Percentiles rank a stretch among this genome's conserved stretches.
phyloP scores from a whole-genome alignment of 1,284 basidiomycete genomes.

The Ustilago trichophora region DNA sequence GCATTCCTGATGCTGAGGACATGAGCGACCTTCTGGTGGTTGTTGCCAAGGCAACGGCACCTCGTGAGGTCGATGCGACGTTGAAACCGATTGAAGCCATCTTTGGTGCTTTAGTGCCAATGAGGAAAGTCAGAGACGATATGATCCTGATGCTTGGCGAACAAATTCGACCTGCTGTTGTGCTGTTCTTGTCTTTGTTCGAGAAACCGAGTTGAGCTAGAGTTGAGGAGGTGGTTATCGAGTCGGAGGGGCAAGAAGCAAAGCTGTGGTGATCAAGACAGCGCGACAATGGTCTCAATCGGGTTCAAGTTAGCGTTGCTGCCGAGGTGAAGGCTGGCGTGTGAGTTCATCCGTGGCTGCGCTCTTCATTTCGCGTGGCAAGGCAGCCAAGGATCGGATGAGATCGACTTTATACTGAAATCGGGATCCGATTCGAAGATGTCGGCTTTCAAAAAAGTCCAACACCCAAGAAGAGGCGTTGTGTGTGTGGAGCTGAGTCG shows the following conservation, averaged over 20 bases:
- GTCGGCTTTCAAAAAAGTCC: slow-evolving; percentile 11
- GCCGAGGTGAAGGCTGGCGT: too few species aligned
- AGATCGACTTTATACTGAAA: too few species aligned
- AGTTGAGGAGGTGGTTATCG: too few species aligned
- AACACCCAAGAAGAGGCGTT: too few species aligned
- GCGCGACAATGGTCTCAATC: too few species aligned
- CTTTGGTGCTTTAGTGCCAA: background rate
- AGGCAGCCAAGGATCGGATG: background rate
- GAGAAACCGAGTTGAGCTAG: too few species aligned
- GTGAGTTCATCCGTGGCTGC: slow-evolving; percentile 2
- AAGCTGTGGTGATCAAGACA: too few species aligned
- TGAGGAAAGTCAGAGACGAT: too few species aligned
- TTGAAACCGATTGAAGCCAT: slow-evolving; percentile 28
- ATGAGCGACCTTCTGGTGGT: slow-evolving; percentile 2
- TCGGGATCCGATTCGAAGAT: slow-evolving; percentile 6
- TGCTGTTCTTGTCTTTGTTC: too few species aligned
- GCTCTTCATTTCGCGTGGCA: background rate
- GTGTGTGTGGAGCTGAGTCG: slow-evolving; percentile 1
- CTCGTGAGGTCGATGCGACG: slow-evolving; percentile 21
- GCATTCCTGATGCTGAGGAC: slow-evolving; percentile 2
- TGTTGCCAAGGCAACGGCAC: slow-evolving; percentile 2
- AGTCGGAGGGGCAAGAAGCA: too few species aligned
- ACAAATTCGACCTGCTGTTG: too few species aligned
- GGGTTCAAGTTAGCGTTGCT: slow-evolving; percentile 6
- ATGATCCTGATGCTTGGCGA: too few species aligned